Percentiles rank a stretch among this genome's conserved stretches.
Evolutionary conservation across 2,329 filamentous ascomycete species (phyloP).

Genomic region (Chaetomiaceae sp.): DNA sequence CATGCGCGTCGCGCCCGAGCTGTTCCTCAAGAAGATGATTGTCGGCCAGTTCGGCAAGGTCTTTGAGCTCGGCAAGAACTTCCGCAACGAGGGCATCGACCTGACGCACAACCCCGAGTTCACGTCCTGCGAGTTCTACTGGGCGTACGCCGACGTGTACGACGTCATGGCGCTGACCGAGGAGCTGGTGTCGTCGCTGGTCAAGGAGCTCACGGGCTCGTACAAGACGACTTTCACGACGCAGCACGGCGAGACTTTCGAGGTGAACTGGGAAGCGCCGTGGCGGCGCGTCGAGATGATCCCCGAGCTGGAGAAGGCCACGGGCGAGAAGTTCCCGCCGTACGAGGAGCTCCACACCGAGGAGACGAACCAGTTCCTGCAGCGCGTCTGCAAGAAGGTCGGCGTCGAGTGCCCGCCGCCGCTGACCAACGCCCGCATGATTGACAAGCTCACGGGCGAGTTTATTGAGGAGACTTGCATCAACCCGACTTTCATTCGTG

Average conservation of each 20-base stretch:
- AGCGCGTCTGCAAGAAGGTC: constrained; percentile 78
- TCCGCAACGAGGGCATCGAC: constrained; percentile 89
- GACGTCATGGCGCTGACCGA: constrained; percentile 90
- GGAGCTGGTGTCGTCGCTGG: constrained; percentile 83
- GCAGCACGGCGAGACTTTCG: constrained; percentile 77
- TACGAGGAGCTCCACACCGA: constrained; percentile 83
- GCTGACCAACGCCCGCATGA: constrained; percentile 89
- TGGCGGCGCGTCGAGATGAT: constrained; percentile 98
- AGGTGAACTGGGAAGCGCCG: constrained; percentile 93
- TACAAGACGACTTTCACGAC: constrained; percentile 85
- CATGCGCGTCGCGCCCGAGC: constrained; percentile 89
- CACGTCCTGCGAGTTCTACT: constrained; percentile 96
- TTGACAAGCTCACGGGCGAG: constrained; percentile 90
- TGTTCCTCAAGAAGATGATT: constrained; percentile 94
- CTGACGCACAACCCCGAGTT: constrained; percentile 98
- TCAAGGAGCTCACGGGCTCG: constrained; percentile 81
- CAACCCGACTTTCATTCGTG: constrained; percentile 83
- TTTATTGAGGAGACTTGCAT: constrained; percentile 92
- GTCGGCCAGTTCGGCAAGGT: constrained; percentile 93
- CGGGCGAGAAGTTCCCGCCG: constrained; percentile 89
- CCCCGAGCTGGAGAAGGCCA: constrained; percentile 79
- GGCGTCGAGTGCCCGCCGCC: constrained; percentile 87
- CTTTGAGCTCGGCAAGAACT: constrained; percentile 92
- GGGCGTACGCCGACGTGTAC: constrained; percentile 87
- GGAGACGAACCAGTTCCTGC: constrained; percentile 86